Percentiles rank a stretch among this genome's conserved stretches.
Evolutionary conservation across 1,139 yeast species (phyloP).

Genomic region (Debaryomyces subglobosus): DNA sequence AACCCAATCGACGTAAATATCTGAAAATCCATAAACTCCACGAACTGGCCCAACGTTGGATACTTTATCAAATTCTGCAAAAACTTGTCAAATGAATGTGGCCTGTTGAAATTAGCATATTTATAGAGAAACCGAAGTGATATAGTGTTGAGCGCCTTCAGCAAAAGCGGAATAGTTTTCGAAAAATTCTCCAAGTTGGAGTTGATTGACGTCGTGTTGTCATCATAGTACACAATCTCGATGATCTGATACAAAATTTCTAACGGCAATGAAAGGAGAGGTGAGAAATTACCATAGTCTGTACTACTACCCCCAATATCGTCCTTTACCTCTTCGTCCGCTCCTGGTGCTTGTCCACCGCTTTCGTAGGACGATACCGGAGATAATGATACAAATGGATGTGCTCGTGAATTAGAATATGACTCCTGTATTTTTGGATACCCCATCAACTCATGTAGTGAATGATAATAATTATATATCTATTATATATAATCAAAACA

Average conservation of each 20-base stretch:
- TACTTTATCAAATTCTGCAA: slow-evolving; percentile 56
- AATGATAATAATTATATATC: not conserved
- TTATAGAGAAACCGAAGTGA: slow-evolving; percentile 54
- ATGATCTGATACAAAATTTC: slow-evolving; percentile 48
- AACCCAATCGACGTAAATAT: slow-evolving; percentile 89
- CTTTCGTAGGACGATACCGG: slow-evolving; percentile 9
- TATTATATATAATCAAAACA: not conserved
- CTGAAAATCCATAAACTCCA: slow-evolving; percentile 80
- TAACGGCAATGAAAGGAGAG: slow-evolving; percentile 33
- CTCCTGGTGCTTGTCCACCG: slow-evolving; percentile 1
- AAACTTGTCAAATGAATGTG: slow-evolving; percentile 78
- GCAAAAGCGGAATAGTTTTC: slow-evolving; percentile 42
- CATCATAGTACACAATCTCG: slow-evolving; percentile 48
- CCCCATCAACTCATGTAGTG: slow-evolving; percentile 7
- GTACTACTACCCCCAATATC: not conserved
- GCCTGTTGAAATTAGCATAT: slow-evolving; percentile 76
- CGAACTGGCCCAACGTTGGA: slow-evolving; percentile 62
- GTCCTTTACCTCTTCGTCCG: not conserved
- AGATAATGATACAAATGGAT: slow-evolving; percentile 8
- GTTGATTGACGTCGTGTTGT: slow-evolving; percentile 41
- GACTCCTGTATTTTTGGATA: slow-evolving; percentile 2
- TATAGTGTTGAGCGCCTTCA: slow-evolving; percentile 38
- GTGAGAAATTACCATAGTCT: slow-evolving; percentile 11
- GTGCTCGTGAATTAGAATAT: not conserved
- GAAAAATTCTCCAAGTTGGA: slow-evolving; percentile 46